Evolutionary conservation across 2,329 filamentous ascomycete species (phyloP).

Genomic region (Claviceps sp.): DNA sequence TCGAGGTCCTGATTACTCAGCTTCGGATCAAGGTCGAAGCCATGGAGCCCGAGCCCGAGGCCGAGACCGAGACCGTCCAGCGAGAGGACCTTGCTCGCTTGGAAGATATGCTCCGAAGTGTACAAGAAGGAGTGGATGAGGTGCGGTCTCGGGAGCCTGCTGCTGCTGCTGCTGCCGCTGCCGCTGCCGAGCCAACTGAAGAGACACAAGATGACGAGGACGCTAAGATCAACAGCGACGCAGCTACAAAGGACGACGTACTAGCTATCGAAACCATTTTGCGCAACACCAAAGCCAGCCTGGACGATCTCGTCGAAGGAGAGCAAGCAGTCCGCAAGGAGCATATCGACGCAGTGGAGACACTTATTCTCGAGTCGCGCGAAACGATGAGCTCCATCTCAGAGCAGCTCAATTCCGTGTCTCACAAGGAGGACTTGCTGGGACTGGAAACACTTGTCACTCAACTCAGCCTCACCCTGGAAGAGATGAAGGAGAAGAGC

Average conservation of each 20-base stretch:
- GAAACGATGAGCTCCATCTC: conserved; percentile 56
- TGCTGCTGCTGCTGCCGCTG: not conserved
- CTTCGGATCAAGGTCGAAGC: conserved; percentile 70
- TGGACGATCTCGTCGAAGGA: conserved; percentile 67
- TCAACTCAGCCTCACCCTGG: conserved; percentile 61
- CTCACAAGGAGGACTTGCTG: conserved; percentile 66
- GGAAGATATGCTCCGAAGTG: conserved; percentile 35
- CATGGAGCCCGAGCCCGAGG: conserved; percentile 19
- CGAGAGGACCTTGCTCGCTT: conserved; percentile 42
- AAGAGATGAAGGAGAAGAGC: conserved; percentile 54
- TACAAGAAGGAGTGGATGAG: conserved; percentile 36
- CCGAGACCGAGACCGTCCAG: conserved; percentile 22
- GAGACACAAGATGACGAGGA: conserved; percentile 9
- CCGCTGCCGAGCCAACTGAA: conserved; percentile 9
- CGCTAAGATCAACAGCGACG: conserved; percentile 17
- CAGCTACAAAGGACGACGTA: conserved; percentile 58
- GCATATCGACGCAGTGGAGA: conserved; percentile 52
- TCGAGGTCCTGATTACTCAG: conserved; percentile 72
- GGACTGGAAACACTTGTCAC: conserved; percentile 66
- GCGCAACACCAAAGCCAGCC: conserved; percentile 72
- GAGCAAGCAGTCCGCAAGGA: conserved; percentile 57
- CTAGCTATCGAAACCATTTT: conserved; percentile 84
- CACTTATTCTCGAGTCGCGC: conserved; percentile 56
- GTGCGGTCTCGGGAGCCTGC: conserved; percentile 21
- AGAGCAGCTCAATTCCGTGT: conserved; percentile 53